Conservation (phyloP, 805 yeast genomes). For the Alloascoidea africana region DNA sequence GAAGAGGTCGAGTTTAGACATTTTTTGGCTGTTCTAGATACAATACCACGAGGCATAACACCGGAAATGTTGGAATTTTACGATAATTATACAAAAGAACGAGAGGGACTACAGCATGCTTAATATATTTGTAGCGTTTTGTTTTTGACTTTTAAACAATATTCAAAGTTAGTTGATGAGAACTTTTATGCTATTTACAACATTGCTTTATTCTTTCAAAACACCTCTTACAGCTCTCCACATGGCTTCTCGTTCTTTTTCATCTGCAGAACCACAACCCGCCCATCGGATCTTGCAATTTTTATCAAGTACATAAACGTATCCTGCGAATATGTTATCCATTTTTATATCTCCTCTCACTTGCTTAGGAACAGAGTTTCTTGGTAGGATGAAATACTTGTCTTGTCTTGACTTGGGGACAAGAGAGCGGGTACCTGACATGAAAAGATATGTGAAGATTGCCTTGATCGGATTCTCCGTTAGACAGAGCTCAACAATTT, state of each 20-base stretch:
- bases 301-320: conserved; percentile 62
- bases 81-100: conserved; percentile 40
- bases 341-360: conserved; percentile 45
- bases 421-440: conserved; percentile 25
- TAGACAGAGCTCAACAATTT: conserved; percentile 61
- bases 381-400: conserved; percentile 49
- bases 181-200: too few relatives aligned
- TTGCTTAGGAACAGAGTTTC: conserved; percentile 38
- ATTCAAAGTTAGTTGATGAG: too few relatives aligned
- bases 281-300: conserved; percentile 80
- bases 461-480: conserved; percentile 66
- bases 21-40: conserved; percentile 53
- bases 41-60: conserved; percentile 68
- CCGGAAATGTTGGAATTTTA: conserved; percentile 73
- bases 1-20: conserved; percentile 42
- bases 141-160: too few relatives aligned
- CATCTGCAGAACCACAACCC: conserved; percentile 66
- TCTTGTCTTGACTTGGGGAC: conserved; percentile 35
- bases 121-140: too few relatives aligned
- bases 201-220: conserved; percentile 31
- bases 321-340: conserved; percentile 72
- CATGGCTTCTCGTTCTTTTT: conserved; percentile 44
- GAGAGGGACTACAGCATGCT: too few relatives aligned
- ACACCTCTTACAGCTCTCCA: conserved; percentile 56
- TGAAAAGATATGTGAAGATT: conserved; percentile 38